Evolutionary conservation across 768 basidiomycete species (phyloP), one percentile per base, ranked within the genome.

Genomic region (Boletus reticulatus): DNA sequence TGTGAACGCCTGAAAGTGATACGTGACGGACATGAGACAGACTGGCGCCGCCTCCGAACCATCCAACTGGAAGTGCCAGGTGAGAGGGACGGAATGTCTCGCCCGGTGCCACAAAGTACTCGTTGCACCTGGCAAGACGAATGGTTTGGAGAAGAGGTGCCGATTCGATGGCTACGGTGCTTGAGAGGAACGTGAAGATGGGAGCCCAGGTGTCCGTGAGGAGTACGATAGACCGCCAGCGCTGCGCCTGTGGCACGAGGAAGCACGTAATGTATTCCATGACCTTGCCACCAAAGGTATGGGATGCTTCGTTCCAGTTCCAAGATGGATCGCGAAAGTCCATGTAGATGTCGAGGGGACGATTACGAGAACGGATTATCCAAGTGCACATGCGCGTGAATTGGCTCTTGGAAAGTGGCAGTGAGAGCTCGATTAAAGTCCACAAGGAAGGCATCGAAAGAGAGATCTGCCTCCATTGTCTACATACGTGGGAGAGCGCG

Each of bases 171-270:
- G 65, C 50, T 12, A 64, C 67, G 5, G 79, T 76, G 51, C 68
- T 72, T 37, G 69, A 72, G 11, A 85, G 75, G 60, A 84, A 83
- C 10, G 75, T 71, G 60, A 77, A 79, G 13, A 84, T 78, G 12
- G 84, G 84, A 2, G 74, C 72, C 83, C 84, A 86, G 5, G 81
- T 85, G 58, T 85, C 84, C 1, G 81, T 76, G 46, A 81, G 67
- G n/a, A 85, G 71, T 46, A 80, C 77, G 44, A 85, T 48, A 13
- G 56, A 69, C 42, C 71, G 69, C 81, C 83, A 85, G 47, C 81
- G 76, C 20, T 60, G 45, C 9, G 73, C 74, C 29, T 80, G 78
- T 13, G 76, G 74, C 9, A 80, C 61, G 11, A 85, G 67, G 31
- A 79, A 67, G 16, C 69, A 73, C 55, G 84, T 70, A 36, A 82